These are phyloP conservation scores for Nakazawaea peltata DNA, from an alignment of 805 yeast species.

Conservation along the genomic window DNA sequence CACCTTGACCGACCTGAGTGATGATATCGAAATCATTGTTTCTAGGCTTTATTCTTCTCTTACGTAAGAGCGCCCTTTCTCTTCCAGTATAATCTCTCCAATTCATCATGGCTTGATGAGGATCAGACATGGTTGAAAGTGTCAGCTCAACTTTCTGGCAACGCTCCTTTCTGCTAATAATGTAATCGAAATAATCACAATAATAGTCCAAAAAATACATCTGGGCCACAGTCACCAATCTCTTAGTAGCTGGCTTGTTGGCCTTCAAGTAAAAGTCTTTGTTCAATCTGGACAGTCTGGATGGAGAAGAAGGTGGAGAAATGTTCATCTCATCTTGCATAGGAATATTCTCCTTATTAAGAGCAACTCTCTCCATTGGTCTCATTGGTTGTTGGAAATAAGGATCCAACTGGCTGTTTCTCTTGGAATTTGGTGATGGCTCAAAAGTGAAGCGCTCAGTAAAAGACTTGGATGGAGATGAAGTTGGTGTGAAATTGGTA, in stretches of 20 bases:
- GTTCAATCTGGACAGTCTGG: conserved; percentile 17
- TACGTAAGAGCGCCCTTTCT: conserved; percentile 78
- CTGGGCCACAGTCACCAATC: conserved; percentile 87
- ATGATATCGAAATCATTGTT: conserved; percentile 94
- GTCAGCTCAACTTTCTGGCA: conserved; percentile 59
- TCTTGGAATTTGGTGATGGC: conserved; percentile 14
- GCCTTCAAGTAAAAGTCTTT: conserved; percentile 51
- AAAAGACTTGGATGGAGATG: conserved; percentile 10
- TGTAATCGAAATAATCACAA: conserved; percentile 92
- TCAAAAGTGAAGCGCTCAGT: conserved; percentile 12
- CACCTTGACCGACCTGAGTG: conserved; percentile 99
- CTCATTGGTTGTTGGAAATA: conserved; percentile 13
- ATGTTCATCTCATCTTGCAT: conserved; percentile 9
- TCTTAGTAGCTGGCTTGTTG: conserved; percentile 65
- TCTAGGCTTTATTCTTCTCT: conserved; percentile 84
- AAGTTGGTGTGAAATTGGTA: conserved; percentile 4
- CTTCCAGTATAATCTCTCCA: conserved; percentile 79
- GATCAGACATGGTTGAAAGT: conserved; percentile 26
- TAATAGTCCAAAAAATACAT: conserved; percentile 91
- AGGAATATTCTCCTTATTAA: conserved; percentile 35
- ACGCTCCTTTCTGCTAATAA: conserved; percentile 79
- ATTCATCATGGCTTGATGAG: conserved; percentile 27
- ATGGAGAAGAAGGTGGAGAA: conserved; percentile 16
- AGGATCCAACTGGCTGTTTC: conserved; percentile 9
- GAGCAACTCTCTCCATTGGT: conserved; percentile 24